Evolutionary conservation across 306 rosid species (phyloP).

Genomic region (Inga laurina): DNA sequence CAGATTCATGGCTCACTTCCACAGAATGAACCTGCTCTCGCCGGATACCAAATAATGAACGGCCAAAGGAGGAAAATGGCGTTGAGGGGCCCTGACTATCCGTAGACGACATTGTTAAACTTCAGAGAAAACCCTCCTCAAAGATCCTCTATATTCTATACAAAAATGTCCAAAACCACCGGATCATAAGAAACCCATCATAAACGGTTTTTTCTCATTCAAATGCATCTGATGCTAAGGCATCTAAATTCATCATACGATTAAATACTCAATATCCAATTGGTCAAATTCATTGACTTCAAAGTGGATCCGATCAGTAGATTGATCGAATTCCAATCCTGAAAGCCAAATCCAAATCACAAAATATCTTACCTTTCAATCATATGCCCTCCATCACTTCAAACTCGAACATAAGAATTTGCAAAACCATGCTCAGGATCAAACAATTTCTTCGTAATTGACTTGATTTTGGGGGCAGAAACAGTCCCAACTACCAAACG

Average conservation of each 20-base stretch:
- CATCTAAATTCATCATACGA: constrained; percentile 21
- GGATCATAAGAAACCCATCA: constrained; percentile 46
- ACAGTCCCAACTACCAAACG: background rate
- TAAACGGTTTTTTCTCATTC: constrained; percentile 33
- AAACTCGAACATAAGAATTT: background rate
- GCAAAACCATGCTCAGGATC: constrained; percentile 31
- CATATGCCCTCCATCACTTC: constrained; percentile 3
- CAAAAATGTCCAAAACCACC: constrained; percentile 26
- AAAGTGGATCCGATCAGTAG: constrained; percentile 29
- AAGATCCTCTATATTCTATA: constrained; percentile 21
- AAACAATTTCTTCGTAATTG: constrained; percentile 1
- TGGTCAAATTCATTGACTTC: constrained; percentile 4
- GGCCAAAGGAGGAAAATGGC: constrained; percentile 54
- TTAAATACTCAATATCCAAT: constrained; percentile 21
- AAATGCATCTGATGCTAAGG: constrained; percentile 26
- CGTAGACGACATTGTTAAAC: constrained; percentile 54
- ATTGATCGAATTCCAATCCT: constrained; percentile 32
- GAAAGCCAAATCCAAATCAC: constrained; percentile 32
- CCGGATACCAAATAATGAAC: constrained; percentile 64
- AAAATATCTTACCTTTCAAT: constrained; percentile 35
- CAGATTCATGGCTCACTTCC: constrained; percentile 54
- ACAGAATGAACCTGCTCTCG: constrained; percentile 67
- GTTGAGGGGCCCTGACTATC: constrained; percentile 61
- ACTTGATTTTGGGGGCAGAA: background rate
- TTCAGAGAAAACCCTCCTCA: constrained; percentile 27